phyloP scores from a whole-genome alignment of 2,329 filamentous ascomycete species.

The Pestalotiopsis sp. region DNA sequence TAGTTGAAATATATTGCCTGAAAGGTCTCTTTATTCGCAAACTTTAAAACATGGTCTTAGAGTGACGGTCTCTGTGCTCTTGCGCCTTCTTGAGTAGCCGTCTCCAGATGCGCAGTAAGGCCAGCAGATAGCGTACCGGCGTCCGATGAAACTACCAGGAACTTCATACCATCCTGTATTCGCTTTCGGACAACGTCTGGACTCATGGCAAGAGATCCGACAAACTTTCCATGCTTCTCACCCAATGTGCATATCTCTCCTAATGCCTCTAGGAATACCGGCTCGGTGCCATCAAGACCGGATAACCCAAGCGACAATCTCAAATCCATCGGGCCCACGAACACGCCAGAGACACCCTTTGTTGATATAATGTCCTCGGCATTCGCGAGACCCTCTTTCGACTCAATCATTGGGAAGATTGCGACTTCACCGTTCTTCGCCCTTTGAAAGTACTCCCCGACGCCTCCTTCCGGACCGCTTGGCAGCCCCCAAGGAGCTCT shows the following conservation, averaged over 20 bases:
- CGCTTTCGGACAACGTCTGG: background rate
- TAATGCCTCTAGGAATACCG: background rate
- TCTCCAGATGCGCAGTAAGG: background rate
- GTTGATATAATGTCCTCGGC: background rate
- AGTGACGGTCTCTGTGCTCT: background rate
- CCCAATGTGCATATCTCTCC: background rate
- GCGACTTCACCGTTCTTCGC: background rate
- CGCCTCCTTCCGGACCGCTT: background rate
- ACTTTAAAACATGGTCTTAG: background rate
- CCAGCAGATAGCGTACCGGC: background rate
- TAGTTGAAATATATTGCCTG: background rate
- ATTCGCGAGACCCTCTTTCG: background rate
- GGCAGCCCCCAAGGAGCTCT: background rate
- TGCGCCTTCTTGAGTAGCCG: background rate
- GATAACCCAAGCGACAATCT: background rate
- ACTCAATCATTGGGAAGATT: background rate
- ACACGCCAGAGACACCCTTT: background rate
- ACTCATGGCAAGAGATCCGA: background rate
- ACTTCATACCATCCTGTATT: background rate
- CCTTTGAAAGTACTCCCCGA: background rate
- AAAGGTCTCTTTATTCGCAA: background rate
- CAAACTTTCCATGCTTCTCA: background rate
- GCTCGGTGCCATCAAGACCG: background rate
- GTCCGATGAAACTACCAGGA: background rate
- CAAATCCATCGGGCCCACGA: background rate